Percentiles rank a stretch among this genome's conserved stretches.
These are phyloP conservation scores for Barnettozyma salicaria DNA, from an alignment of 805 yeast species.

Conservation along the genomic window DNA sequence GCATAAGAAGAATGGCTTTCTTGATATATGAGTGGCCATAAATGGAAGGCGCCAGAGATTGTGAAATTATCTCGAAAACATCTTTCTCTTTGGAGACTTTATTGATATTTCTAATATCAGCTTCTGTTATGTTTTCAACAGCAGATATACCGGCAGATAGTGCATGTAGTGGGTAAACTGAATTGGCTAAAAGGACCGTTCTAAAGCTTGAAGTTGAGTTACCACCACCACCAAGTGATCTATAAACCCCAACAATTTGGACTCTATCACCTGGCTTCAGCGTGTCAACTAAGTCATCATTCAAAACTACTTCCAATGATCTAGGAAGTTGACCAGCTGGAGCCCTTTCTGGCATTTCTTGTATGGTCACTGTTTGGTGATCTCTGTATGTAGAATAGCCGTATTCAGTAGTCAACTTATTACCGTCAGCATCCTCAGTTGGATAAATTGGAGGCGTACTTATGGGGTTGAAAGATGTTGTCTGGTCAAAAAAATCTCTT, in stretches of 20 bases:
- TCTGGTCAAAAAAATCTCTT: constrained; percentile 87
- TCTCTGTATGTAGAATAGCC: constrained; percentile 91
- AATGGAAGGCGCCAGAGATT: constrained; percentile 91
- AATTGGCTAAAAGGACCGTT: constrained; percentile 82
- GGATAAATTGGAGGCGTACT: constrained; percentile 85
- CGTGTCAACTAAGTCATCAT: constrained; percentile 88
- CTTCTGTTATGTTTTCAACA: constrained; percentile 61
- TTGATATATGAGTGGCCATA: constrained; percentile 91
- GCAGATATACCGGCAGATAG: constrained; percentile 82
- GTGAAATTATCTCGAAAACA: constrained; percentile 72
- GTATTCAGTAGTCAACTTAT: constrained; percentile 82
- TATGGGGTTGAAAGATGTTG: constrained; percentile 82
- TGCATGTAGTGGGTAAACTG: constrained; percentile 83
- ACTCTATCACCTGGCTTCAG: constrained; percentile 96
- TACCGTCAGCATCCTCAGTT: constrained; percentile 87
- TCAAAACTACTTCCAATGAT: constrained; percentile 85
- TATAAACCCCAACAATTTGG: constrained; percentile 88
- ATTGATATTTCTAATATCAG: constrained; percentile 82
- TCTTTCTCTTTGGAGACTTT: constrained; percentile 62
- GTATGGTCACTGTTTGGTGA: constrained; percentile 88
- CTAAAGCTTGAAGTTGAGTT: constrained; percentile 60
- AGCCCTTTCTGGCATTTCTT: constrained; percentile 96
- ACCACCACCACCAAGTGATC: constrained; percentile 75
- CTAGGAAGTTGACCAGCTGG: constrained; percentile 98
- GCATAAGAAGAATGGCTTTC: constrained; percentile 83